Conservation (phyloP, 2,329 filamentous ascomycete genomes). For the Magnaporthiopsis incrustans region DNA sequence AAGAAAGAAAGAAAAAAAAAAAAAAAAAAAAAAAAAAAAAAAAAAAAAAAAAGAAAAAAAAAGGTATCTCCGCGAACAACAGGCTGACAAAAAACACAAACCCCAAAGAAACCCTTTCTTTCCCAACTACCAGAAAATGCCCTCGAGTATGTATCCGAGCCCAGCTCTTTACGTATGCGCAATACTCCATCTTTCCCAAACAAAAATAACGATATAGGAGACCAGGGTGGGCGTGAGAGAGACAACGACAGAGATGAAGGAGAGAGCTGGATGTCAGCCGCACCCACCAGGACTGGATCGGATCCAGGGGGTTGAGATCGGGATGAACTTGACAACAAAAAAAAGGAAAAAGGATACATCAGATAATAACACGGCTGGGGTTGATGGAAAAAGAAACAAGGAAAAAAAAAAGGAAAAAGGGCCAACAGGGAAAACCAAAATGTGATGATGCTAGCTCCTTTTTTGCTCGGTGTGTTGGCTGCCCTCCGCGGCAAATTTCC, state of each 20-base stretch:
- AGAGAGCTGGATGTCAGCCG: too few relatives aligned
- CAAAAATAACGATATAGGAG: background rate
- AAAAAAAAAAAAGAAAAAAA: slow-evolving; percentile 6
- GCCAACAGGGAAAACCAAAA: background rate
- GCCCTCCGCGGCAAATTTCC: too few relatives aligned
- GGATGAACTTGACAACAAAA: background rate
- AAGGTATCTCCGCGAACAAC: background rate
- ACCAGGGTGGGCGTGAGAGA: background rate
- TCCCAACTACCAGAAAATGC: slow-evolving; percentile 2
- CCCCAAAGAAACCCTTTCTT: slow-evolving; percentile 5
- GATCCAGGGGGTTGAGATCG: background rate
- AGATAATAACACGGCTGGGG: background rate
- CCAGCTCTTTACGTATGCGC: background rate
- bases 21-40: background rate
- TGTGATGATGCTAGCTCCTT: background rate
- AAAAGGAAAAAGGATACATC: background rate
- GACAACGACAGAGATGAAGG: background rate
- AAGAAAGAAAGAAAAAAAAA: slow-evolving; percentile 5
- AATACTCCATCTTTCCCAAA: background rate
- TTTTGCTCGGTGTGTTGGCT: too few relatives aligned
- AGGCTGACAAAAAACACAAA: slow-evolving; percentile 4
- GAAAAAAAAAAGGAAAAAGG: background rate
- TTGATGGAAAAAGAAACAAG: background rate
- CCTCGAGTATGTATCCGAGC: background rate
- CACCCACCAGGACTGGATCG: background rate